Evolutionary conservation across 495 filamentous ascomycete species (phyloP), one percentile per base, ranked within the genome.

Genomic region (Sordaria brevicollis): DNA sequence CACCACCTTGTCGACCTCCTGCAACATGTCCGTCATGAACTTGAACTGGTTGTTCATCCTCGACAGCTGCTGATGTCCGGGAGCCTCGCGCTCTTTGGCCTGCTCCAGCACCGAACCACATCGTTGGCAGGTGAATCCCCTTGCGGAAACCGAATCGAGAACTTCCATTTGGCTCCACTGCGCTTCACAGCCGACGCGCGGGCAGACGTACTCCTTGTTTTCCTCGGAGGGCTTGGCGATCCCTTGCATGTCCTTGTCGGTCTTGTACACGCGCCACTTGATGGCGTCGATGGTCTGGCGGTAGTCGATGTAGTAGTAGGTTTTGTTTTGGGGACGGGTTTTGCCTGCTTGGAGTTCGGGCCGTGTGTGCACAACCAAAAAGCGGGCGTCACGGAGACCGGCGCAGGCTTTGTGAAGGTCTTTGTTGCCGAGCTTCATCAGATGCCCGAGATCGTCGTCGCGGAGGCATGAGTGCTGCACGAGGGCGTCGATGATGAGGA

Each of bases 301-400:
- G 74, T 95, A 93, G 76, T 97, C 93, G 81, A 99, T 92, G 81
- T 91, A 99, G 81, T 96, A 99, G 83, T 97, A 97, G 67, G 94
- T 96, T 54, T 91, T 88, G 75, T 89, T 91, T 54, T 91, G 87
- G 3, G 93, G 90, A 11, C 93, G 91, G 70, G 91, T 89, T 54
- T 92, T 90, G 35, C 92, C 92, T 71, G 92, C 91, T 62, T 88
- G 89, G 66, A 89, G 82, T 75, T 97, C 94, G 36, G 88, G 86
- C 15, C 94, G 90, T n/a, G 88, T 88, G 77, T 91, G 91, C 86
- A 96, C 90, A 75, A 87, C 85, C 35, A 98, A 84, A 73, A 98
- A 86, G 36, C 94, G 90, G 76, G 94, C 93, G 74, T 97, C 93
- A 70, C 87, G 88, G 38, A 99, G 84, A 71, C 86, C 88, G 31